Evolutionary conservation across 306 rosid species (phyloP), one percentile per base, ranked within the genome.

Genomic region (Coriaria nepalensis): DNA sequence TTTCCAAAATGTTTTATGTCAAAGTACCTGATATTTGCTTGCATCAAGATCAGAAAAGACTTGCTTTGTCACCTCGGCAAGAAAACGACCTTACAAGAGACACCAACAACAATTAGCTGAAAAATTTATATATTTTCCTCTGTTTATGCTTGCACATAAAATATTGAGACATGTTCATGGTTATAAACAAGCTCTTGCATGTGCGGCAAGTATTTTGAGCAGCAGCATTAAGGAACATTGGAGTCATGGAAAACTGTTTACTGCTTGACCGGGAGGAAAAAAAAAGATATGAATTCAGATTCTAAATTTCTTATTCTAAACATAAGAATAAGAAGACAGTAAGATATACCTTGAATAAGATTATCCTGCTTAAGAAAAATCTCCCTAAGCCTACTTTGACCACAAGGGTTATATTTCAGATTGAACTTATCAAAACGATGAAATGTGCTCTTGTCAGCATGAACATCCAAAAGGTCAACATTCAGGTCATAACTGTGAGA

Each of bases 381-480:
- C 74, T 92, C 99, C 70, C 99, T 68, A 35, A 92, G 99, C 81
- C 99, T 82, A 82, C 99, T 92, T 76, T 92, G 99, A 64, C 96
- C 99, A 66, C 99, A 92, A 43, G 99, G 96, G 54, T 92, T 92
- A 68, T 92, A 92, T 76, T 92, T 92, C 20, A 92, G 94, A 70
- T 92, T 92, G 66, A 92, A 92, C 68, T 92, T 92, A 67, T 92
- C 99, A 69, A 92, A 92, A 35, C 99, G 96, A 70, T 92, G 99
- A 76, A 92, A 92, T 43, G 99, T 92, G 67, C 96, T 92, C 81
- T 92, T 92, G 93, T 92, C 99, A 40, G 99, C 99, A 33, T 92
- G 99, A 73, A 92, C 99, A 59, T 92, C 99, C 76, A 92, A 72
- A 74, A 92, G 99, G 80, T 92, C 96, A 62, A 92, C 99, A 71